A percentile compares a stretch with the other conserved stretches of the same genome.
Conservation (phyloP, 768 basidiomycete genomes). For the Postia placenta region DNA sequence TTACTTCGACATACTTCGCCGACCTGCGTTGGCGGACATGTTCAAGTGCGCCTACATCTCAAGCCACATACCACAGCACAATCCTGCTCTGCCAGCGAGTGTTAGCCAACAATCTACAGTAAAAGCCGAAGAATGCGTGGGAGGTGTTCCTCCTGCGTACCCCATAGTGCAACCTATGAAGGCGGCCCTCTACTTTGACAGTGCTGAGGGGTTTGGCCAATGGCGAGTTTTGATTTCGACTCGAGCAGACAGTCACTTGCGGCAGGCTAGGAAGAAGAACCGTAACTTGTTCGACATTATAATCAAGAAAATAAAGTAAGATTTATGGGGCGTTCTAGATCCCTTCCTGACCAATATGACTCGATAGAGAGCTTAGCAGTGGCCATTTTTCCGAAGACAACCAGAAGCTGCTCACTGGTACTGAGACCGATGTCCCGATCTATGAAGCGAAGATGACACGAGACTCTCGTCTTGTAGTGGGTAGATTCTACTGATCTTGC, state of each 20-base stretch:
- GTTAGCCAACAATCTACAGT: not conserved
- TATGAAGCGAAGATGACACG: constrained; percentile 64
- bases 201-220: constrained; percentile 49
- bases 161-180: constrained; percentile 49
- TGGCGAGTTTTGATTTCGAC: constrained; percentile 55
- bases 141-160: constrained; percentile 24
- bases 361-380: constrained; percentile 49
- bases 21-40: not conserved
- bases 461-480: constrained; percentile 21
- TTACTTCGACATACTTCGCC: constrained; percentile 4
- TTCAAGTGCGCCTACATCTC: constrained; percentile 1
- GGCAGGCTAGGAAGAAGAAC: constrained; percentile 39
- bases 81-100: not conserved
- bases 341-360: too few species aligned
- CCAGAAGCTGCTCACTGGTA: constrained; percentile 50
- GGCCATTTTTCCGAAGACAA: constrained; percentile 68
- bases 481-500: too few species aligned
- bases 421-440: constrained; percentile 44
- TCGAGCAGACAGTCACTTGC: constrained; percentile 44
- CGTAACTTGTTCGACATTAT: constrained; percentile 42
- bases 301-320: constrained; percentile 62
- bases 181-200: constrained; percentile 52
- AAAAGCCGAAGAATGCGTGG: too few species aligned
- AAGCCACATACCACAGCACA: too few species aligned
- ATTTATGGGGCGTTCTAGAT: not conserved